Evolutionary conservation across 2,329 filamentous ascomycete genomes (phyloP).

Genomic region (Bisporella sp.): DNA sequence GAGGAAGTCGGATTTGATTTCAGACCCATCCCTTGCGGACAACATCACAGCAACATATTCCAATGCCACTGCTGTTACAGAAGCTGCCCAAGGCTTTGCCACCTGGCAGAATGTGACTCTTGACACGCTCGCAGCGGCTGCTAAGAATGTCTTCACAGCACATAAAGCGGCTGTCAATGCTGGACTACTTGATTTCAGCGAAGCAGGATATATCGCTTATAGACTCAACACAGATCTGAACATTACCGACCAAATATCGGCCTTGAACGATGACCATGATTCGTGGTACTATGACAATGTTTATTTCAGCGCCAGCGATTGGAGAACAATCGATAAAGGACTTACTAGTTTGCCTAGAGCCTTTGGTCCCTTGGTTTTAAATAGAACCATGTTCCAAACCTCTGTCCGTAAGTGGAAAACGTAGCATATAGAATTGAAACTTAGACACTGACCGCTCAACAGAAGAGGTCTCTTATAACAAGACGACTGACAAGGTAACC

Average conservation of each 20-base stretch:
- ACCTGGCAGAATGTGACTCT: conserved; percentile 7
- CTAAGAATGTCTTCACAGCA: conserved; percentile 16
- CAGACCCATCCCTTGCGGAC: neutral
- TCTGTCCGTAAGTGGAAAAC: conserved; percentile 34
- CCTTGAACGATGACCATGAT: conserved; percentile 3
- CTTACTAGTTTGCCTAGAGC: conserved; percentile 52
- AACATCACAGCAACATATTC: conserved; percentile 8
- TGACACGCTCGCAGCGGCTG: conserved; percentile 46
- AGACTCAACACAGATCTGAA: conserved; percentile 55
- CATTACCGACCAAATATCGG: conserved; percentile 31
- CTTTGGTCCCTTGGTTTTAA: conserved; percentile 54
- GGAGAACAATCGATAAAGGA: conserved; percentile 29
- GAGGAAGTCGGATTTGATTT: no score
- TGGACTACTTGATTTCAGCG: conserved; percentile 64
- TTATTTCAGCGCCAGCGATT: conserved; percentile 18
- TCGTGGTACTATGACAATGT: conserved; percentile 28
- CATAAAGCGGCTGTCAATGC: conserved; percentile 50
- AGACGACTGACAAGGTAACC: conserved; percentile 43
- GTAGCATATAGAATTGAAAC: no score
- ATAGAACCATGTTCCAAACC: conserved; percentile 47
- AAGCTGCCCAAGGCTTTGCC: conserved; percentile 6
- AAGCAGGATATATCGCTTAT: conserved; percentile 63
- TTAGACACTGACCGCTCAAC: no score
- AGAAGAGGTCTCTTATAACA: conserved; percentile 45
- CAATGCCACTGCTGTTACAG: conserved; percentile 12